Base-by-base conservation (phyloP, 495 filamentous ascomycete genomes). In the Penicillium macrosclerotiorum region DNA sequence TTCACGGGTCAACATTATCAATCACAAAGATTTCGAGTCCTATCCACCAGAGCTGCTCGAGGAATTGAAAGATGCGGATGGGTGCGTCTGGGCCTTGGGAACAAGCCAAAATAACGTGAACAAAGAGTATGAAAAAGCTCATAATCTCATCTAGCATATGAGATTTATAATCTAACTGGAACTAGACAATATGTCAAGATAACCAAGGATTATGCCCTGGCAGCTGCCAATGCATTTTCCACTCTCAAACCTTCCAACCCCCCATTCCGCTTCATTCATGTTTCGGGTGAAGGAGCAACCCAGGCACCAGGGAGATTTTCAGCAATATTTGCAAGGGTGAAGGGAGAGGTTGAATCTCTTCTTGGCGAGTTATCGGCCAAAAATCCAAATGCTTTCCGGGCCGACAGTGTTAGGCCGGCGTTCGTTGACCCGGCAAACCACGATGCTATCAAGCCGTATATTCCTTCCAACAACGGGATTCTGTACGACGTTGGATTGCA, bases 1-100 rank as follows among this genome's bases (percentile, higher is more conserved):
- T 45, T 25, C 48, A 2, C 47, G 51, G 7, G 72, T 81, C 26
- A 73, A 78, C n/a, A 77, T 88, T 31, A 83, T 87, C 47, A 67
- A 81, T 1, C 82, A 88, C 49, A 76, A 77, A 27, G 80, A 89
- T 59, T 90, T 84, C 49, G 57, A 66, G 8, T 61, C 58, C 5
- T 88, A 86, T 54, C 66, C 74, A 11, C 47, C 56, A 0, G 69
- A 73, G 3, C 37, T 88, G 0, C 64, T 89, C 2, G 71, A 76
- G 12, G 66, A 84, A 54, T 62, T 90, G 0, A 75, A 74, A 47
- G 85, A 75, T 12, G 85, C 82, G 0, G 68, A 75, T 5, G 85
- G 81, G 1, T 83, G 78, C 42, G 81, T 90, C 1, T 90, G 85
- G 86, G 85, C 86, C 8, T 62, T 81, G 43, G 85, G 86, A 8